Percentiles rank a stretch among this genome's conserved stretches.
These are phyloP conservation scores for Phytophthora citricola DNA, from an alignment of 352 stramenopile genomes.

Conservation along the genomic window DNA sequence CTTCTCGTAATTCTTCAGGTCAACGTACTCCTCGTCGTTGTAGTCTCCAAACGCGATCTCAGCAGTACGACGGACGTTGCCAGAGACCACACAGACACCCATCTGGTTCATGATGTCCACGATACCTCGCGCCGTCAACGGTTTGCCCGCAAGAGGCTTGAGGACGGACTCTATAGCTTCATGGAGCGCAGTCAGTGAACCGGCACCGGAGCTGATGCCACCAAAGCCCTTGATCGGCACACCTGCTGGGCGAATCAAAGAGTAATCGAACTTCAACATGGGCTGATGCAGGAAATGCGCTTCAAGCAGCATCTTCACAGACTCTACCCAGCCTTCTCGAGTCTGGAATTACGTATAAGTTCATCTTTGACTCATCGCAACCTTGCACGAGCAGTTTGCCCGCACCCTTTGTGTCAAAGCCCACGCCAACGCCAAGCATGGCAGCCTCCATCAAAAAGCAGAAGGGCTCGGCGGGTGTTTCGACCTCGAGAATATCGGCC, in stretches of 20 bases:
- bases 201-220: conserved; percentile 87
- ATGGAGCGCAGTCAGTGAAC: conserved; percentile 81
- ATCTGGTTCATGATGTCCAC: conserved; percentile 95
- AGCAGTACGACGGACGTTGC: conserved; percentile 93
- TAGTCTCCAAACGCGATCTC: conserved; percentile 95
- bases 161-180: conserved; percentile 64
- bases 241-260: conserved; percentile 80
- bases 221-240: conserved; percentile 92
- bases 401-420: conserved; percentile 93
- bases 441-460: conserved; percentile 96
- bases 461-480: conserved; percentile 83
- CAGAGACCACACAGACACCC: conserved; percentile 91
- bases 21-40: conserved; percentile 86
- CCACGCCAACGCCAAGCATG: conserved; percentile 95
- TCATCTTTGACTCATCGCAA: conserved; percentile 22
- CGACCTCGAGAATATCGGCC: conserved; percentile 60
- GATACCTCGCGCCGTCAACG: conserved; percentile 78
- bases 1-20: conserved; percentile 92
- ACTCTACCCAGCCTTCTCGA: conserved; percentile 90
- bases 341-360: conserved; percentile 54
- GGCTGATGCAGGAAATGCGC: conserved; percentile 75
- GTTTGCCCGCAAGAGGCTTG: conserved; percentile 49
- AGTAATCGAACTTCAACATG: conserved; percentile 81
- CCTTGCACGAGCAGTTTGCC: conserved; percentile 59
- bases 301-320: conserved; percentile 82